Evolutionary conservation across 208 protist species (phyloP).

Genomic region (Crithidia acanthocephali): DNA sequence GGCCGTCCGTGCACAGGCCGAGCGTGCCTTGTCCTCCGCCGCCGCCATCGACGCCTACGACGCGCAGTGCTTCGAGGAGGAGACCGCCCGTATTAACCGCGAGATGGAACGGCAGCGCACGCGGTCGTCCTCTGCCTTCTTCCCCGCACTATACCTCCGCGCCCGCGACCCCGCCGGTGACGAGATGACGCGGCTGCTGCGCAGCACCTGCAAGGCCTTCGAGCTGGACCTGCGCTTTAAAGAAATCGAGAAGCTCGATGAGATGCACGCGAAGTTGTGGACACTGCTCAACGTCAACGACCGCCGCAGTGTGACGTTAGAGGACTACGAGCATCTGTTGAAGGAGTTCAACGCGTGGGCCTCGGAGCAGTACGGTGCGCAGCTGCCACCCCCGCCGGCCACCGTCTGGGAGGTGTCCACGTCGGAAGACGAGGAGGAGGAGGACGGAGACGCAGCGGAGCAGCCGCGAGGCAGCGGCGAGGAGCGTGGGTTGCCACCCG

Average conservation of each 20-base stretch:
- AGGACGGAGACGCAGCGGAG: no score
- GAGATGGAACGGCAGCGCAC: constrained; percentile 37
- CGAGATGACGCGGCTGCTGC: constrained; percentile 48
- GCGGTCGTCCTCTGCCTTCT: constrained; percentile 24
- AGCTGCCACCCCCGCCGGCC: constrained; percentile 17
- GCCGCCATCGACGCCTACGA: constrained; percentile 29
- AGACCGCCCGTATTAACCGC: constrained; percentile 56
- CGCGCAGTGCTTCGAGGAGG: constrained; percentile 22
- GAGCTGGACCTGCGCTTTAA: constrained; percentile 81
- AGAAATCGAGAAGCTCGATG: constrained; percentile 85
- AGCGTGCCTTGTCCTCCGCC: constrained; percentile 17
- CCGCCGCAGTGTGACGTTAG: constrained; percentile 50
- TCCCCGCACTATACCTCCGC: constrained; percentile 71
- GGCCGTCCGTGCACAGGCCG: constrained; percentile 7
- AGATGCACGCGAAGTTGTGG: constrained; percentile 76
- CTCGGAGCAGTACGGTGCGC: constrained; percentile 18
- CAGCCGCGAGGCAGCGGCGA: neutral
- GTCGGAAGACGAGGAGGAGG: constrained; percentile 15
- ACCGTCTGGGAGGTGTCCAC: constrained; percentile 22
- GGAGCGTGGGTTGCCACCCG: neutral
- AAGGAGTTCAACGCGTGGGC: constrained; percentile 48
- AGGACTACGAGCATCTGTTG: constrained; percentile 68
- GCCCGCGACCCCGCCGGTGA: constrained; percentile 54
- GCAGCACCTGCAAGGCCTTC: constrained; percentile 71
- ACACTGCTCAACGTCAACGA: constrained; percentile 56